Conservation (phyloP, 164 flowering plant genomes). For the Vitis rotundifolia region DNA sequence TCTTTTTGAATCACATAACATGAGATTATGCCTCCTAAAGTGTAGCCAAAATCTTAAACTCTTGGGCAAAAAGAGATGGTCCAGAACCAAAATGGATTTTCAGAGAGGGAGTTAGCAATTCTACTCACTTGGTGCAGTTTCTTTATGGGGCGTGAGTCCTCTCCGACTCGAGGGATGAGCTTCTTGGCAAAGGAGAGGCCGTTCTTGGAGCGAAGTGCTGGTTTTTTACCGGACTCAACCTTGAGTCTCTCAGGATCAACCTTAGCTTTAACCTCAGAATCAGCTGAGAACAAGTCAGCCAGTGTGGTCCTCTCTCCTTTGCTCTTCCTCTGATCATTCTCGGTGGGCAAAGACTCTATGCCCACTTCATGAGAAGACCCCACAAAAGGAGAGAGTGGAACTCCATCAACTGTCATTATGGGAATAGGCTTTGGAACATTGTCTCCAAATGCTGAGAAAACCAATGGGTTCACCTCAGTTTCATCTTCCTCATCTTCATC, state of each 20-base stretch:
- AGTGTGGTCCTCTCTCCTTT: slow-evolving; percentile 53
- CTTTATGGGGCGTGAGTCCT: slow-evolving; percentile 44
- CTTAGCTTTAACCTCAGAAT: slow-evolving; percentile 25
- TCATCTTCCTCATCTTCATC: slow-evolving; percentile 15
- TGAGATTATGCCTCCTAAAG: no score
- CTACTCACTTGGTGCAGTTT: slow-evolving; percentile 50
- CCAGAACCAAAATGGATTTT: background rate
- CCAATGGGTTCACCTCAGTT: slow-evolving; percentile 30
- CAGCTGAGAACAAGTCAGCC: slow-evolving; percentile 66
- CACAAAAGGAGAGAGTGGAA: slow-evolving; percentile 1
- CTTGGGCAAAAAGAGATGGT: no score
- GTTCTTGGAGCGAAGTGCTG: slow-evolving; percentile 14
- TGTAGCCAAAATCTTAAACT: no score
- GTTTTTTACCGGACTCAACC: slow-evolving; percentile 17
- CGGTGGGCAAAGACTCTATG: background rate
- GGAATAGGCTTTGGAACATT: slow-evolving; percentile 1
- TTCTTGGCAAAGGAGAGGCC: slow-evolving; percentile 46
- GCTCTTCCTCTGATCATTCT: slow-evolving; percentile 21
- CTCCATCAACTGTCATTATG: slow-evolving; percentile 12
- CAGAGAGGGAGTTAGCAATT: background rate
- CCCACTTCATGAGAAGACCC: background rate
- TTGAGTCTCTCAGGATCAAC: background rate
- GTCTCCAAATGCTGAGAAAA: slow-evolving; percentile 20
- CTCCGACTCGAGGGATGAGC: slow-evolving; percentile 33
- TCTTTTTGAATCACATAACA: no score